Base-by-base conservation (phyloP, 164 flowering plant species). In the Sedum album region DNA sequence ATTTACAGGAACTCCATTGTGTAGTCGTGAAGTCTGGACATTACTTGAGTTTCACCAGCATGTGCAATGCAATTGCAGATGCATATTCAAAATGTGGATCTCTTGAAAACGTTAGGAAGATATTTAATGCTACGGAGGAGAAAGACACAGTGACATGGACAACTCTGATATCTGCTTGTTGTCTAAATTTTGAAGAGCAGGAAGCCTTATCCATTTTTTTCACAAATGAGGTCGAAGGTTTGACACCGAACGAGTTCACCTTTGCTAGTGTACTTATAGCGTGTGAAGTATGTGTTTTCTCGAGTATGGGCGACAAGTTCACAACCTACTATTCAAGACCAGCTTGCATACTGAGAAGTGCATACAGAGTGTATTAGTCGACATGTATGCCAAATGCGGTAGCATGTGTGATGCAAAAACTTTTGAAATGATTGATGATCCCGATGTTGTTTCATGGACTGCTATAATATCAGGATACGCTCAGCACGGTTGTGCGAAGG, bases 301-400 rank as follows among this genome's bases (percentile, higher is more conserved):
- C 21, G 85, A 81, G 10, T 79, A 64, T 35, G 88, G 89, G 25
- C 79, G 51, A 42, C 92, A 84, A 75, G 67, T 85, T 49, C 91
- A 87, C 66, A 74, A 78, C 38, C 79, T 82, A 68, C 30, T 78
- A 1, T 75, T 68, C 63, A 88, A 83, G 73, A 55, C 73, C 21
- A 78, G 83, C 8, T 71, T 82, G 70, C 71, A 65, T 15, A 28
- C 68, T 44, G 78, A 83, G 17, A 79, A 76, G 18, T 83, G 83
- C 65, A 68, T 82, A 23, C 82, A 84, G 68, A 84, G 86, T 70
- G 73, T 86, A 75, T 77, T 88, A 13, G 74, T 84, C 57, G 87
- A 83, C 81, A 81, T 84, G 84, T 88, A 88, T 72, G 79, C 84
- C 28, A 88, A 86, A 79, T 82, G 87, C 69, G 88, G 88, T 44